Evolutionary conservation across 306 rosid genomes (phyloP).

Genomic region (Pterocarpus santalinus): DNA sequence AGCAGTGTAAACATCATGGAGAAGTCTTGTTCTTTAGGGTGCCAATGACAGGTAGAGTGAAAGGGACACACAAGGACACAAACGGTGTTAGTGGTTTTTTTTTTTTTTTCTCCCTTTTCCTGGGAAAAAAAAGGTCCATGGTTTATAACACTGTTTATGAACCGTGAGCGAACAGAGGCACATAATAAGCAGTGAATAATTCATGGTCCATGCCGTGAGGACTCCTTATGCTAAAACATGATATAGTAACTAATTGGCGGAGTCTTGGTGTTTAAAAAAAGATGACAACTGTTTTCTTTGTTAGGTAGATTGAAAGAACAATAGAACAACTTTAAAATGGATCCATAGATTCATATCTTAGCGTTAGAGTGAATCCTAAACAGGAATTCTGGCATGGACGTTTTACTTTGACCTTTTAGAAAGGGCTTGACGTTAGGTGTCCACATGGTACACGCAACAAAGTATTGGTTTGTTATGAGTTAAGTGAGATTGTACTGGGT

Average conservation of each 20-base stretch:
- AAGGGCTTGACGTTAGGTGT: neutral
- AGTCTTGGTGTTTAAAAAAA: neutral
- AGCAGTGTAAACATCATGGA: conserved; percentile 42
- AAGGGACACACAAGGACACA: conserved; percentile 43
- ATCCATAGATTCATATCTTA: neutral
- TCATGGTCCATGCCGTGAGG: conserved; percentile 33
- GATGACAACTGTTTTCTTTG: neutral
- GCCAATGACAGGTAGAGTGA: conserved; percentile 41
- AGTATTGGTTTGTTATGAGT: conserved; percentile 40
- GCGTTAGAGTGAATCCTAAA: neutral
- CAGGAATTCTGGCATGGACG: conserved; percentile 14
- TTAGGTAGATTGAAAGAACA: neutral
- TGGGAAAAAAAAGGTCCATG: neutral
- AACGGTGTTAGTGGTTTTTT: conserved; percentile 11
- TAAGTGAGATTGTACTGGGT: conserved; percentile 41
- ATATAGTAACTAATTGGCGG: neutral
- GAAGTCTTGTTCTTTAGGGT: conserved; percentile 38
- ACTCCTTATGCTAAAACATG: neutral
- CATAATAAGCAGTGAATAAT: conserved; percentile 13
- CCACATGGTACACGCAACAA: conserved; percentile 42
- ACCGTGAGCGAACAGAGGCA: conserved; percentile 18
- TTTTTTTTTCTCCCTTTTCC: neutral
- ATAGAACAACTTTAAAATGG: neutral
- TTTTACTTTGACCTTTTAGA: conserved; percentile 22
- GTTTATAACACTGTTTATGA: conserved; percentile 18